Evolutionary conservation across 805 yeast species (phyloP).

Genomic region (Teunomyces funiuensis): DNA sequence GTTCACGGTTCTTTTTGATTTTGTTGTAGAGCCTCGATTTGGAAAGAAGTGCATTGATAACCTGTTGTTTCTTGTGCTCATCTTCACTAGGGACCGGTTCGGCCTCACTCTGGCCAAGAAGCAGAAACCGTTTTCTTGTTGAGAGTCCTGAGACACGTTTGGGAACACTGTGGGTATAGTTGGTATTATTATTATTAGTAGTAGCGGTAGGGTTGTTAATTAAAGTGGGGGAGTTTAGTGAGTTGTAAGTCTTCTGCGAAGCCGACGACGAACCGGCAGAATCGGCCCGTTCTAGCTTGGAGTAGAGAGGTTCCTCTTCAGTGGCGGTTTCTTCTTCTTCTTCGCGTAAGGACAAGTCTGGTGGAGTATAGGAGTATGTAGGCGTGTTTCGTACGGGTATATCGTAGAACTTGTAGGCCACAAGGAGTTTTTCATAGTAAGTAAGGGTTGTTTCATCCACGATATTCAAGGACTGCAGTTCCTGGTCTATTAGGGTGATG

Average conservation of each 20-base stretch:
- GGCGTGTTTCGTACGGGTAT: slow-evolving; percentile 5
- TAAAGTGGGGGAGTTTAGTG: neutral
- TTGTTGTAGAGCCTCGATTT: slow-evolving; percentile 38
- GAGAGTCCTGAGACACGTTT: slow-evolving; percentile 6
- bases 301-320: slow-evolving; percentile 18
- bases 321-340: slow-evolving; percentile 15
- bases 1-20: slow-evolving; percentile 38
- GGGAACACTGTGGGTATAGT: slow-evolving; percentile 1
- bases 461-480: slow-evolving; percentile 11
- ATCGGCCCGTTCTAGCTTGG: slow-evolving; percentile 13
- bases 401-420: slow-evolving; percentile 34
- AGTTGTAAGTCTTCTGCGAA: slow-evolving; percentile 13
- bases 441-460: slow-evolving; percentile 27
- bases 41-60: slow-evolving; percentile 23
- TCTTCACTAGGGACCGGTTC: slow-evolving; percentile 12
- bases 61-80: slow-evolving; percentile 19
- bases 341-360: slow-evolving; percentile 15
- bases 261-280: slow-evolving; percentile 14
- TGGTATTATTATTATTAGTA: slow-evolving; percentile 5
- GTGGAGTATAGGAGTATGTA: slow-evolving; percentile 8
- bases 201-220: too few species aligned
- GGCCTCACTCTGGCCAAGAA: slow-evolving; percentile 7
- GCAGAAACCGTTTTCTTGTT: slow-evolving; percentile 9
- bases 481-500: slow-evolving; percentile 28
- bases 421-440: slow-evolving; percentile 32